Evolutionary conservation across 345 rosid species (phyloP), one percentile per base, ranked within the genome.

Genomic region (Linum usitatissimum): DNA sequence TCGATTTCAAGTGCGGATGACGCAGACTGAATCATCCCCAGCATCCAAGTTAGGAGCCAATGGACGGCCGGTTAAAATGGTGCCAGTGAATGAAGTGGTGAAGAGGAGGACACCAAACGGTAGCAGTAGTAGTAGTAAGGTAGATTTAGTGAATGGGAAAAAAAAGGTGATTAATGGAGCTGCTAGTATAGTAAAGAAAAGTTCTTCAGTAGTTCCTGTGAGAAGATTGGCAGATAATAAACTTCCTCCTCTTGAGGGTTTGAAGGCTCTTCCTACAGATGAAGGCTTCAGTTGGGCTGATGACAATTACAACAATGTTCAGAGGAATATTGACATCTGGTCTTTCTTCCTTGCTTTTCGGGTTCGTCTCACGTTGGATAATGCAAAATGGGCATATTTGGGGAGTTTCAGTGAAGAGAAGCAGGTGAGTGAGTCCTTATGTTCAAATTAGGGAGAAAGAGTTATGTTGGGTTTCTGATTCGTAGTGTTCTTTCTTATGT

Each of bases 251-350:
- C 31, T 78, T 38, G 96, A 87, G 61, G 93, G 71, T 59, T 77
- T 79, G 55, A 81, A 79, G 60, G 84, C 81, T 79, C 81, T 92
- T 66, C 91, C 91, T 60, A 77, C 96, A 2, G 99, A 92, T 75
- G 97, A 92, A 81, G 83, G 81, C 55, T 92, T 89, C 77, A 87
- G 94, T 76, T 92, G 99, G 98, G 97, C 97, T 23, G 77, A 80
- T 71, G 94, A 89, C 78, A 92, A 92, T 45, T 92, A 92, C 56
- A 92, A 70, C 68, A 73, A 81, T 18, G 59, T 68, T 67, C 96
- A 86, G 65, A 85, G 99, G 68, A 84, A 77, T 64, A 65, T 84
- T 45, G 99, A 92, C 79, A 84, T 92, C 67, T 89, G 98, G 98
- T 92, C 97, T 17, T 87, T 84, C 73, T 82, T 87, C 68, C 31